Evolutionary conservation across 2,329 filamentous ascomycete genomes (phyloP).

Genomic region (Hortaea sp.): DNA sequence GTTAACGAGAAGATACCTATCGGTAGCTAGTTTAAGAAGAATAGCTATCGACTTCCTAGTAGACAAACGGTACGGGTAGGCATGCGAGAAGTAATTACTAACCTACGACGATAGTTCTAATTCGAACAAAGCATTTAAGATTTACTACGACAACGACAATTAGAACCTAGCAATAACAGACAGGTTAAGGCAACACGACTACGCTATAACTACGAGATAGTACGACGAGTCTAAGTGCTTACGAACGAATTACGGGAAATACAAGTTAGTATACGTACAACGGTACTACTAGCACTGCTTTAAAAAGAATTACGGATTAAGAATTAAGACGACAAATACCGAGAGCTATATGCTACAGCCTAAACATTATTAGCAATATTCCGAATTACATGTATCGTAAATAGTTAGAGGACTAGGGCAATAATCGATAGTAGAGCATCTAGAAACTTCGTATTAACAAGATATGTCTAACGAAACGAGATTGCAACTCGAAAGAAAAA

Average conservation of each 20-base stretch:
- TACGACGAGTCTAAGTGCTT: background rate
- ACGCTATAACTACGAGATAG: background rate
- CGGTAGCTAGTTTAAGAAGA: slow-evolving; percentile 4
- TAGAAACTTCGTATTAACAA: slow-evolving; percentile 5
- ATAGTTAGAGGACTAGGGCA: slow-evolving; percentile 1
- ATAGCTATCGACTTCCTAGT: slow-evolving; percentile 2
- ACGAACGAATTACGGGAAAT: background rate
- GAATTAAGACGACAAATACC: background rate
- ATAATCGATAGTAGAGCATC: slow-evolving; percentile 8
- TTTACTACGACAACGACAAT: background rate
- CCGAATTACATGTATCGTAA: slow-evolving; percentile 1
- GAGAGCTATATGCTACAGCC: background rate
- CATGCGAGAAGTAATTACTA: background rate
- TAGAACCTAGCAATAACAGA: background rate
- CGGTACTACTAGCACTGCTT: background rate
- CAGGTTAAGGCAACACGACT: background rate
- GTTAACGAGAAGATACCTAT: slow-evolving; percentile 4
- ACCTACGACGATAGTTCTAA: background rate
- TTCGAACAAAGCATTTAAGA: background rate
- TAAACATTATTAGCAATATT: background rate
- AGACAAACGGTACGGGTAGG: slow-evolving; percentile 1
- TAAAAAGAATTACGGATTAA: background rate
- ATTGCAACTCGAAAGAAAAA: slow-evolving; percentile 7
- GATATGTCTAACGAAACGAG: slow-evolving; percentile 2
- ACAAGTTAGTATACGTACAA: background rate